phyloP scores from a whole-genome alignment of 2,329 filamentous ascomycete genomes.

The Monosporascus ibericus region DNA sequence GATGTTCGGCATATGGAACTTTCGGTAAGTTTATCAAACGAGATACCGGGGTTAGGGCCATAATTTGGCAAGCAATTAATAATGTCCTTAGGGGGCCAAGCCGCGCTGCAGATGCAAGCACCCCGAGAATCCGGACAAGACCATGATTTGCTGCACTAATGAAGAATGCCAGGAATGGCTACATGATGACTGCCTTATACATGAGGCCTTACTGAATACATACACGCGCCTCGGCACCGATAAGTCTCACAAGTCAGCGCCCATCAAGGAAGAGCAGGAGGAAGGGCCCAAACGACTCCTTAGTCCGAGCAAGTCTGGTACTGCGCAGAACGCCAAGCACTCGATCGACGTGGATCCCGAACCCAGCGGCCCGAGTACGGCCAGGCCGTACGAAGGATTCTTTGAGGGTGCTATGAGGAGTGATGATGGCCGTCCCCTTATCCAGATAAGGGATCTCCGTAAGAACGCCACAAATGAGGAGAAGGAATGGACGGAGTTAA shows the following conservation, averaged over 20 bases:
- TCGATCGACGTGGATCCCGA: no score
- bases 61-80: slow-evolving; percentile 13
- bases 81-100: slow-evolving; percentile 39
- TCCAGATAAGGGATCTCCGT: no score
- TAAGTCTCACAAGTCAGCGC: slow-evolving; percentile 38
- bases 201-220: slow-evolving; percentile 45
- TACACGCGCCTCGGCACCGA: slow-evolving; percentile 44
- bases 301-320: no score
- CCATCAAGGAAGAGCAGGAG: slow-evolving; percentile 31
- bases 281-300: no score
- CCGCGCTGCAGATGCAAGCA: slow-evolving; percentile 52
- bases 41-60: not conserved
- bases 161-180: slow-evolving; percentile 54
- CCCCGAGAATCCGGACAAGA: slow-evolving; percentile 57
- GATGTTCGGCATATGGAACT: slow-evolving; percentile 51
- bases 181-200: slow-evolving; percentile 54
- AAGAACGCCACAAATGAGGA: no score
- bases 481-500: no score
- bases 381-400: no score
- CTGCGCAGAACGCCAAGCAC: no score
- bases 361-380: no score
- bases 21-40: slow-evolving; percentile 36
- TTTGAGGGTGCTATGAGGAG: no score
- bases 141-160: slow-evolving; percentile 51
- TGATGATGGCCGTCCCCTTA: no score